Evolutionary conservation across 2,329 filamentous ascomycete genomes (phyloP).

Genomic region (Alternaria triticina): DNA sequence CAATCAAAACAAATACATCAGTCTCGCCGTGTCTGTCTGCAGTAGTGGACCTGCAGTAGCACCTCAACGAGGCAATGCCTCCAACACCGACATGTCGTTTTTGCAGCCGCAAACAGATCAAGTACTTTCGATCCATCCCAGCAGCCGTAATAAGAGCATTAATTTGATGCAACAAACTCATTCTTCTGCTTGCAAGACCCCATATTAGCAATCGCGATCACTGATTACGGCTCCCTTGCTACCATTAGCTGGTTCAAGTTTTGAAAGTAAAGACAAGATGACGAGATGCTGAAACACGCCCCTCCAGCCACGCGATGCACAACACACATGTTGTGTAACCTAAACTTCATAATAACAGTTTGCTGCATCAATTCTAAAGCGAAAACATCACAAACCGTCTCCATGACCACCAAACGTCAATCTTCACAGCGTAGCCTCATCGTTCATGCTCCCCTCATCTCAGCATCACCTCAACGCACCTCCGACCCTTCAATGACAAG

Average conservation of each 20-base stretch:
- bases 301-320: neutral
- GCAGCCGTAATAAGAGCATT: neutral
- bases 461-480: neutral
- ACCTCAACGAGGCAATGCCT: slow-evolving; percentile 14
- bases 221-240: rapidly evolving
- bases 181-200: rapidly evolving
- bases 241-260: rapidly evolving
- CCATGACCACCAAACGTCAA: rapidly evolving
- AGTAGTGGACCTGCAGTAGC: slow-evolving; percentile 26
- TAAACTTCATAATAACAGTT: neutral
- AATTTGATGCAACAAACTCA: neutral
- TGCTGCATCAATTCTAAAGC: rapidly evolving
- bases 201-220: neutral
- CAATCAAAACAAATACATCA: slow-evolving; percentile 18
- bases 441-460: neutral
- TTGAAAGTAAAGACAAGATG: neutral
- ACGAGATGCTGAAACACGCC: neutral
- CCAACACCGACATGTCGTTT: slow-evolving; percentile 6
- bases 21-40: slow-evolving; percentile 21
- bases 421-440: neutral
- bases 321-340: neutral
- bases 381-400: rapidly evolving
- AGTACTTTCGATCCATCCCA: neutral
- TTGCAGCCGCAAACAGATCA: neutral
- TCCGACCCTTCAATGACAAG: neutral